Percentiles rank a stretch among this genome's conserved stretches.
Conservation (phyloP, 2,329 filamentous ascomycete species). For the Monilinia polystroma region DNA sequence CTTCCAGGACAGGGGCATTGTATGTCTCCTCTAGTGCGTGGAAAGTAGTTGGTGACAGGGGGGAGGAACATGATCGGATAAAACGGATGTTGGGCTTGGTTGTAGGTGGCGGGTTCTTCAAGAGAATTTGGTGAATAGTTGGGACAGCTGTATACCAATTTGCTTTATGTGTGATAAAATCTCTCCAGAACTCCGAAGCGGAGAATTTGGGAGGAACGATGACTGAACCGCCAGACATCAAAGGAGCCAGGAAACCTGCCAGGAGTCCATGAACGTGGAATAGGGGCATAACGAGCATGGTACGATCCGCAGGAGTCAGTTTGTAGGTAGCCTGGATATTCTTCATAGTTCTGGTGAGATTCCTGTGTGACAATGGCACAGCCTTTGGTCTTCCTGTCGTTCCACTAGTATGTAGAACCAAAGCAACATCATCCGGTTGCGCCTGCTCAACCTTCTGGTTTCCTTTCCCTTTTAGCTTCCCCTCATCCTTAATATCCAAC, state of each 20-base stretch:
- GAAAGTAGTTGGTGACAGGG: slow-evolving; percentile 78
- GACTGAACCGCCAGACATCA: slow-evolving; percentile 74
- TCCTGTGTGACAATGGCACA: slow-evolving; percentile 76
- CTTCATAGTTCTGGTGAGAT: slow-evolving; percentile 77
- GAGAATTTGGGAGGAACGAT: slow-evolving; percentile 79
- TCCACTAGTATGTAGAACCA: slow-evolving; percentile 81
- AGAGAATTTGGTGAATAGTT: slow-evolving; percentile 85
- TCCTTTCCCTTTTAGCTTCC: slow-evolving; percentile 58
- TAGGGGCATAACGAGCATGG: slow-evolving; percentile 85
- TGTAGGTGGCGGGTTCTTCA: slow-evolving; percentile 67
- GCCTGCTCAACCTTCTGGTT: slow-evolving; percentile 52
- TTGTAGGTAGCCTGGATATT: slow-evolving; percentile 80
- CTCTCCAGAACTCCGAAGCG: slow-evolving; percentile 76
- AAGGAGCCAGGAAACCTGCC: slow-evolving; percentile 75
- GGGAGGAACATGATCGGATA: slow-evolving; percentile 83
- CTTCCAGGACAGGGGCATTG: slow-evolving; percentile 79
- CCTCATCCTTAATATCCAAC: slow-evolving; percentile 74
- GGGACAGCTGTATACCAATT: slow-evolving; percentile 96
- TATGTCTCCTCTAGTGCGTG: slow-evolving; percentile 74
- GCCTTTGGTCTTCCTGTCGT: slow-evolving; percentile 85
- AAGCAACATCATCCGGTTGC: slow-evolving; percentile 73
- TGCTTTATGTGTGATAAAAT: slow-evolving; percentile 70
- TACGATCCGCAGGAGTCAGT: slow-evolving; percentile 68
- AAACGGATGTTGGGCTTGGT: slow-evolving; percentile 75
- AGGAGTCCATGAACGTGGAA: slow-evolving; percentile 91